Percentiles rank a stretch among this genome's conserved stretches.
Conservation (phyloP, 2,329 filamentous ascomycete genomes). For the Ascochyta rabiei region DNA sequence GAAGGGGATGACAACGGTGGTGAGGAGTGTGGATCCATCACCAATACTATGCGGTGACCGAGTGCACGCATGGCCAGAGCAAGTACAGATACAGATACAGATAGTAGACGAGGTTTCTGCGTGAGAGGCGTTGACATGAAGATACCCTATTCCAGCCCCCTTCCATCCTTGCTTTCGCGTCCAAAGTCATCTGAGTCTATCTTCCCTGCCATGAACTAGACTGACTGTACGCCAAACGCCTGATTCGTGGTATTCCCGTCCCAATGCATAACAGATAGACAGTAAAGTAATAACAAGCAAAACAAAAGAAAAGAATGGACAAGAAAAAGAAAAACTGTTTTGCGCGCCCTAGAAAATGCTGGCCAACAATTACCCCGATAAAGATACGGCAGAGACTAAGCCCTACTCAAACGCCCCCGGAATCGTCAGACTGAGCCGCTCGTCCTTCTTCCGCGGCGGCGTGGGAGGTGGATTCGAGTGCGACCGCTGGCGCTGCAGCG, state of each 20-base stretch:
- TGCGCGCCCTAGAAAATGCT: not conserved
- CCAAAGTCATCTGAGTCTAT: too few species aligned
- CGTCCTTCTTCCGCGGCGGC: conserved; percentile 38
- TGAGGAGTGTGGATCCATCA: too few species aligned
- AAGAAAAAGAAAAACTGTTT: not conserved
- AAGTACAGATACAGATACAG: too few species aligned
- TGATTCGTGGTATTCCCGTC: conserved; percentile 11
- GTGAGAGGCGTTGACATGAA: too few species aligned
- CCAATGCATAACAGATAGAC: not conserved
- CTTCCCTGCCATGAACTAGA: not conserved
- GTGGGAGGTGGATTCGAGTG: conserved; percentile 30
- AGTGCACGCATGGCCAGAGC: too few species aligned
- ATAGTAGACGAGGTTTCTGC: too few species aligned
- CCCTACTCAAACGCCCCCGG: conserved; percentile 38
- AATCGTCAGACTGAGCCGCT: conserved; percentile 43
- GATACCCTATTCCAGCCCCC: too few species aligned
- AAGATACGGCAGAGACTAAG: not conserved
- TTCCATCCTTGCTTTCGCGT: too few species aligned
- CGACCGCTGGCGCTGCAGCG: conserved; percentile 31
- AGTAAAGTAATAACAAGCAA: not conserved
- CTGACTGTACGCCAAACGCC: not conserved
- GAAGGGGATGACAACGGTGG: too few species aligned
- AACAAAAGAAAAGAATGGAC: not conserved
- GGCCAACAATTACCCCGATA: too few species aligned
- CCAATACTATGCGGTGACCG: too few species aligned